Conservation (phyloP, 208 protist species). For the Naegleria lovaniensis region DNA sequence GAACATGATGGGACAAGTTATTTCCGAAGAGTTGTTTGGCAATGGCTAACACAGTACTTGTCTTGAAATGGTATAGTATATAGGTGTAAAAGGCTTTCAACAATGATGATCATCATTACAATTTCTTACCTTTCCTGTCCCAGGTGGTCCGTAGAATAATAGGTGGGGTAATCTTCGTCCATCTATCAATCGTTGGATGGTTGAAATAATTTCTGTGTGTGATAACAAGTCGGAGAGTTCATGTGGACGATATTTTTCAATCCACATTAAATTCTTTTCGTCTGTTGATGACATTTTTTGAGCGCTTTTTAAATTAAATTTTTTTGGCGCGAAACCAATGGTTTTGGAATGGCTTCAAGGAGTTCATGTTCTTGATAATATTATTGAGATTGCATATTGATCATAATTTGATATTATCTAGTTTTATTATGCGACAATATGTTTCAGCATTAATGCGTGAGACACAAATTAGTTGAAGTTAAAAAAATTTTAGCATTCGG, state of each 20-base stretch:
- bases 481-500: too few species aligned
- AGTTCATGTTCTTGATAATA: too few species aligned
- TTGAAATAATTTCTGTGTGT: constrained; percentile 79
- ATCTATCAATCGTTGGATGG: constrained; percentile 79
- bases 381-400: too few species aligned
- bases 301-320: not conserved
- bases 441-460: too few species aligned
- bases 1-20: constrained; percentile 62
- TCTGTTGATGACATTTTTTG: not conserved
- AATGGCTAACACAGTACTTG: constrained; percentile 72
- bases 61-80: constrained; percentile 50
- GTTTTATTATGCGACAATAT: too few species aligned
- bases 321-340: not conserved
- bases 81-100: not conserved
- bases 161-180: constrained; percentile 89
- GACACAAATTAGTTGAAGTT: too few species aligned
- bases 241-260: constrained; percentile 89
- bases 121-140: constrained; percentile 63
- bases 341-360: too few species aligned
- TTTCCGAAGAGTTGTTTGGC: constrained; percentile 84
- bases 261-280: constrained; percentile 64
- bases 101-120: not conserved
- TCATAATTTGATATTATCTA: too few species aligned
- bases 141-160: constrained; percentile 51
- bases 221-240: constrained; percentile 77